phyloP scores from a whole-genome alignment of 805 yeast species.

The Saturnispora mendoncae region DNA sequence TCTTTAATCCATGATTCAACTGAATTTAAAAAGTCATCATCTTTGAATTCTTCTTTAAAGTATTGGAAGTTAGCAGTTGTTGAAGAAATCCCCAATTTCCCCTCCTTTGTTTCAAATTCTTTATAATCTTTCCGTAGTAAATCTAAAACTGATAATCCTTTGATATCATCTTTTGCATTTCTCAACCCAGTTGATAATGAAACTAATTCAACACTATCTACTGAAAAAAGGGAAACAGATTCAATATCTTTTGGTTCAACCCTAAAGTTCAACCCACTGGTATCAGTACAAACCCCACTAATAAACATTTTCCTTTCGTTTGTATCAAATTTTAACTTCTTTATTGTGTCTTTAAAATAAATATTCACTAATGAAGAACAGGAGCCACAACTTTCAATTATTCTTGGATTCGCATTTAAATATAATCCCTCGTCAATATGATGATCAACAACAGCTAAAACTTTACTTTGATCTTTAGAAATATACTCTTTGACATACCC shows the following conservation, averaged over 20 bases:
- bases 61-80: constrained; percentile 55
- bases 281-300: constrained; percentile 72
- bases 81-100: constrained; percentile 67
- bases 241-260: constrained; percentile 51
- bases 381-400: constrained; percentile 60
- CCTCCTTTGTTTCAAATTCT: constrained; percentile 39
- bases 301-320: constrained; percentile 33
- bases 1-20: constrained; percentile 22
- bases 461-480: constrained; percentile 21
- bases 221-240: constrained; percentile 34
- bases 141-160: constrained; percentile 51
- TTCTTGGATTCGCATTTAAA: constrained; percentile 47
- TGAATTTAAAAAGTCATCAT: constrained; percentile 16
- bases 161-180: constrained; percentile 24
- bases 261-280: constrained; percentile 55
- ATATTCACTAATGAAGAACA: constrained; percentile 68
- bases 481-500: constrained; percentile 33
- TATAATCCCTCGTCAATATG: constrained; percentile 63
- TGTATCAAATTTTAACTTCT: constrained; percentile 7
- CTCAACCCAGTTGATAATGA: not conserved
- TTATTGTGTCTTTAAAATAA: constrained; percentile 26
- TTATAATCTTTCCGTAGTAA: constrained; percentile 80
- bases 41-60: constrained; percentile 28
- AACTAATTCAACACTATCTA: not conserved
- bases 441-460: constrained; percentile 72